Base-by-base conservation (phyloP, 192 early-diverging fungal genomes). In the Coemansia sp. region DNA sequence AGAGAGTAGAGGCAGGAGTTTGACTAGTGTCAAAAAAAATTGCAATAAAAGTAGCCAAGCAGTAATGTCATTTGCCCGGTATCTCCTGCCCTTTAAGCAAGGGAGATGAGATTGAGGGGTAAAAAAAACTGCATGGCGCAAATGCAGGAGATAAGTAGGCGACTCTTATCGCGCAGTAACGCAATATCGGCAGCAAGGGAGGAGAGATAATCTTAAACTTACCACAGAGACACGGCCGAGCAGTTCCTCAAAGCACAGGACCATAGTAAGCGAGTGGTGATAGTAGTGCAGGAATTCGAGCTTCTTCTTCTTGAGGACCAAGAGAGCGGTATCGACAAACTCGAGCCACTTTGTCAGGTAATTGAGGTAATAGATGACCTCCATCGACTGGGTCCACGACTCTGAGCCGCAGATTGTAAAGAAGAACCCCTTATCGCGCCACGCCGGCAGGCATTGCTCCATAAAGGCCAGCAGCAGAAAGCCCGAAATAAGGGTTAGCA, bases 281-380 rank as follows among this genome's bases (percentile, higher is more conserved):
- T 91, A 97, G 67, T 91, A 93, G 68, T 97, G 95, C 47, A 97
- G 80, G 83, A 97, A 97, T 76, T 91, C 93, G 50, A 92, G 89
- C 58, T 88, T 87, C 86, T 92, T 94, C 85, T 91, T 92, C 77
- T 88, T 91, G 38, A 91, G 81, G 2, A 93, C 90, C 33, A 94
- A 82, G 73, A 97, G 93, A 42, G 92, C 78, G 26, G 94, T 97
- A 68, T 95, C 94, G 68, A 88, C 67, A 59, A 97, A 85, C 85
- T 96, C 94, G 87, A 90, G 93, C 85, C 91, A 94, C 82, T 96
- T 96, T 73, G 92, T 89, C 53, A 94, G 85, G 72, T 95, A 95
- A 82, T 96, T 96, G 68, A 96, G 83, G 68, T 94, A 95, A 84
- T 95, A 95, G 33, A 92, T 66, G 57, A 92, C 66, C 69, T 94